phyloP scores from a whole-genome alignment of 768 basidiomycete species.

The Russula virescens region DNA sequence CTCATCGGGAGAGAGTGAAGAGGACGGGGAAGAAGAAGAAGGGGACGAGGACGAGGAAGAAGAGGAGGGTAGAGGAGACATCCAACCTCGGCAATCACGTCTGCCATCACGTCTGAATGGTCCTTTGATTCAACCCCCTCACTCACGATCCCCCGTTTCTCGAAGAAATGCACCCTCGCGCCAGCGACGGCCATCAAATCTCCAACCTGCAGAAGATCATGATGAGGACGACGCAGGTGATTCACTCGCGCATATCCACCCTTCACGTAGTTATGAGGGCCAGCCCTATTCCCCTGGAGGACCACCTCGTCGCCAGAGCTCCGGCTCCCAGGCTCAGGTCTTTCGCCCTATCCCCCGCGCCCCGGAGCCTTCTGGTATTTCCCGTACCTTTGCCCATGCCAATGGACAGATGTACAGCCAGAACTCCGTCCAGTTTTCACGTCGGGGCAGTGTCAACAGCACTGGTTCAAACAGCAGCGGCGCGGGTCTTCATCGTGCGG shows the following conservation, averaged over 20 bases:
- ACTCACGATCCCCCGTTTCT: slow-evolving; percentile 12
- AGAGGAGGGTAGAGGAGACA: neutral
- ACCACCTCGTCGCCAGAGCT: slow-evolving; percentile 14
- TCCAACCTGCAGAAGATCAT: slow-evolving; percentile 1
- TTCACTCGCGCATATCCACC: neutral
- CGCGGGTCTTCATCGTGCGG: slow-evolving; percentile 24
- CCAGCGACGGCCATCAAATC: slow-evolving; percentile 11
- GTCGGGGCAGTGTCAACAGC: slow-evolving; percentile 26
- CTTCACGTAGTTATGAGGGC: neutral
- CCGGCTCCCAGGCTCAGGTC: neutral
- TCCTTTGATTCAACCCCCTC: neutral
- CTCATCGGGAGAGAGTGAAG: neutral
- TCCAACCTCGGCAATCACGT: slow-evolving; percentile 11
- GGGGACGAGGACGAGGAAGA: neutral
- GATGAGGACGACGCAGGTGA: slow-evolving; percentile 11
- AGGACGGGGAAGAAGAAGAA: slow-evolving; percentile 9
- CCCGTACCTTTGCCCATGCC: slow-evolving; percentile 18
- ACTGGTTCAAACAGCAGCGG: slow-evolving; percentile 14
- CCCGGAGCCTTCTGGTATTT: slow-evolving; percentile 18
- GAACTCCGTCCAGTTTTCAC: slow-evolving; percentile 36
- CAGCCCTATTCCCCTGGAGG: slow-evolving; percentile 12
- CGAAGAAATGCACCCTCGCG: slow-evolving; percentile 7
- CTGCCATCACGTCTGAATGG: slow-evolving; percentile 1
- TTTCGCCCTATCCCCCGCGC: slow-evolving; percentile 2
- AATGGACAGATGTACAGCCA: slow-evolving; percentile 35